Base-by-base conservation (phyloP, 2,329 filamentous ascomycete genomes). In the Paecilomyces fulvus region DNA sequence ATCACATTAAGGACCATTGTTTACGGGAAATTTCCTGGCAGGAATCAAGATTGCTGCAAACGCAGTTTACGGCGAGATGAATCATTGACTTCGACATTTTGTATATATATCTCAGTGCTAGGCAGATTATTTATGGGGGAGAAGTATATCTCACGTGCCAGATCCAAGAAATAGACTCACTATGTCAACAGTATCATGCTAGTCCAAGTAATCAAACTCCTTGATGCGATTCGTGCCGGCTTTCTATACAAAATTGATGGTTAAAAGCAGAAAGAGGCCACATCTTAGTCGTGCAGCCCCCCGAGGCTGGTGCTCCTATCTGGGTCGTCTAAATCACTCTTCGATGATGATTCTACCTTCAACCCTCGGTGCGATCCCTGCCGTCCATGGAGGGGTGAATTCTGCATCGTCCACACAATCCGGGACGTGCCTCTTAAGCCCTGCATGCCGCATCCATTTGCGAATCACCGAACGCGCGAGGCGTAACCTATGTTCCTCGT, bases 341-440 rank as follows among this genome's bases (percentile, higher is more conserved):
- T 49, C 28, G 20, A 30, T 17, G 23, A 71, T 64, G 55, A 95
- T 95, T 51, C 90, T 81, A 1, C 89, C 90, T 68, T 95, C 90
- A 8, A 92, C 59, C 56, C 81, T 80, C 0, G 91, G 91, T 55
- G 86, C 83, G 69, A 95, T 92, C 1, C 89, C 87, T 59, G 82
- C 83, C 8, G 89, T 92, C 90, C 90, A 95, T 61, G 86, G 80
- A 1, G 81, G 79, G 37, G 75, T 75, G 30, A 87, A 84, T 53
- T 84, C 80, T 53, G 84, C 77, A 56, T 80, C 78, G 58, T 89
- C 79, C 14, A 81, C 79, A 55, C 80, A 46, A 76, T 80, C 10
- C 66, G 56, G 1, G 51, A 76, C 67, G 52, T 70, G 65, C 53
- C 76, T 78, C 57, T 84, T 77, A 20, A 95, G 75, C 0, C 85